phyloP scores from a whole-genome alignment of 2,329 filamentous ascomycete species.

The Biscogniauxia sp. region DNA sequence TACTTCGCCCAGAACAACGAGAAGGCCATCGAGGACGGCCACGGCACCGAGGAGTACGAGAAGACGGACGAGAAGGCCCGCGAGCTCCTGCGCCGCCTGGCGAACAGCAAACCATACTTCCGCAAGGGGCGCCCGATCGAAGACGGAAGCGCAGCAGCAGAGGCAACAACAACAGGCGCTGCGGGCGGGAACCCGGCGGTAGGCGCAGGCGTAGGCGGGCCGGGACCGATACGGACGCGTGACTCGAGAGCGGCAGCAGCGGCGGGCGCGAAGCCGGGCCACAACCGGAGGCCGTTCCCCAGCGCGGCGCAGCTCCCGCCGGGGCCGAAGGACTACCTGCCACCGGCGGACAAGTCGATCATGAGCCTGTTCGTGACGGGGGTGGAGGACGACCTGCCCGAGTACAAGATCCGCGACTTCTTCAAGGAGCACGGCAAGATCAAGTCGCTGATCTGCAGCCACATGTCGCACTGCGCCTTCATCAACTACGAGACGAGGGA shows the following conservation, averaged over 20 bases:
- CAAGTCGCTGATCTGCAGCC: conserved; percentile 89
- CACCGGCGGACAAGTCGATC: conserved; percentile 79
- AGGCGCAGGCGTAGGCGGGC: conserved; percentile 59
- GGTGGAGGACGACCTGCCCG: conserved; percentile 92
- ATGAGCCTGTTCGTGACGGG: conserved; percentile 94
- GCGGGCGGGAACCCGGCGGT: conserved; percentile 47
- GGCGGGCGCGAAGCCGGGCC: conserved; percentile 47
- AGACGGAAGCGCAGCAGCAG: conserved; percentile 42
- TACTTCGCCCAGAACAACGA: conserved; percentile 98
- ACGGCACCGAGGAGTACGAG: conserved; percentile 84
- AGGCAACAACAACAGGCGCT: conserved; percentile 33
- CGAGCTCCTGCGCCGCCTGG: conserved; percentile 79
- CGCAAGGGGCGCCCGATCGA: conserved; percentile 79
- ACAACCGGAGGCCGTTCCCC: conserved; percentile 57
- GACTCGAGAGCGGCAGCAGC: conserved; percentile 55
- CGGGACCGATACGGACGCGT: conserved; percentile 76
- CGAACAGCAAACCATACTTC: conserved; percentile 93
- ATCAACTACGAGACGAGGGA: conserved; percentile 88
- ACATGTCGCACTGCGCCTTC: conserved; percentile 96
- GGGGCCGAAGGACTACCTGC: conserved; percentile 78
- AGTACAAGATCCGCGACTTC: conserved; percentile 85
- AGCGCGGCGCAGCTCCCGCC: conserved; percentile 73
- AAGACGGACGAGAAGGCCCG: conserved; percentile 97
- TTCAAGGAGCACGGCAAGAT: conserved; percentile 88
- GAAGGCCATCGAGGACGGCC: conserved; percentile 88